Percentiles rank a stretch among this genome's conserved stretches.
These are phyloP conservation scores for Trametes coccinea DNA, from an alignment of 768 basidiomycete genomes.

Conservation along the genomic window DNA sequence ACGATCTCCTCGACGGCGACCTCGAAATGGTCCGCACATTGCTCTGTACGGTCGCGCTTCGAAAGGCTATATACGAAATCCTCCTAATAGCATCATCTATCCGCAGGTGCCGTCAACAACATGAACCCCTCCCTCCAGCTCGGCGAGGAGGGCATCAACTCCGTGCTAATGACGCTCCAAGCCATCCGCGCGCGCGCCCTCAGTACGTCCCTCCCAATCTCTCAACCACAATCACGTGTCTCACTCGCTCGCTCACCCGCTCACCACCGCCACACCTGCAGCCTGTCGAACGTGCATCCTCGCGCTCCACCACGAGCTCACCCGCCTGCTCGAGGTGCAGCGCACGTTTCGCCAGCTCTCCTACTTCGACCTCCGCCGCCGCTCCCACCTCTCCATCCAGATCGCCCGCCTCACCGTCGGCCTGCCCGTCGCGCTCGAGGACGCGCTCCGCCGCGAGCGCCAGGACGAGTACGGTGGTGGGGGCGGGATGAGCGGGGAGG, in stretches of 20 bases:
- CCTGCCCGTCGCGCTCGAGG: conserved; percentile 73
- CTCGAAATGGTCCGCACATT: conserved; percentile 80
- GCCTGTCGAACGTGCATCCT: conserved; percentile 78
- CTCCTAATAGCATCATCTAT: not conserved
- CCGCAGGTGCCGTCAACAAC: conserved; percentile 70
- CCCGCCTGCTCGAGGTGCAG: conserved; percentile 81
- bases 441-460: conserved; percentile 51
- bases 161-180: conserved; percentile 69
- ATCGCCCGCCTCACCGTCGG: conserved; percentile 75
- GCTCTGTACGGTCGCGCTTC: conserved; percentile 47
- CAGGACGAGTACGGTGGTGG: conserved; percentile 27
- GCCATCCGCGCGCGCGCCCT: conserved; percentile 73
- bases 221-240: conserved; percentile 3
- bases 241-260: not conserved
- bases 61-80: not conserved
- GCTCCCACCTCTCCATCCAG: conserved; percentile 74
- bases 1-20: conserved; percentile 84
- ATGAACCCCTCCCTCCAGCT: conserved; percentile 77
- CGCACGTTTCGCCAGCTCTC: conserved; percentile 72
- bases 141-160: conserved; percentile 77
- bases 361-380: conserved; percentile 75
- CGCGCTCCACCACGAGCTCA: conserved; percentile 69
- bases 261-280: conserved; percentile 27
- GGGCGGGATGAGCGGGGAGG: conserved; percentile 23
- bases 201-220: conserved; percentile 45